Percentiles rank a stretch among this genome's conserved stretches.
Conservation (phyloP, 345 rosid species). For the Aquilaria malaccensis region DNA sequence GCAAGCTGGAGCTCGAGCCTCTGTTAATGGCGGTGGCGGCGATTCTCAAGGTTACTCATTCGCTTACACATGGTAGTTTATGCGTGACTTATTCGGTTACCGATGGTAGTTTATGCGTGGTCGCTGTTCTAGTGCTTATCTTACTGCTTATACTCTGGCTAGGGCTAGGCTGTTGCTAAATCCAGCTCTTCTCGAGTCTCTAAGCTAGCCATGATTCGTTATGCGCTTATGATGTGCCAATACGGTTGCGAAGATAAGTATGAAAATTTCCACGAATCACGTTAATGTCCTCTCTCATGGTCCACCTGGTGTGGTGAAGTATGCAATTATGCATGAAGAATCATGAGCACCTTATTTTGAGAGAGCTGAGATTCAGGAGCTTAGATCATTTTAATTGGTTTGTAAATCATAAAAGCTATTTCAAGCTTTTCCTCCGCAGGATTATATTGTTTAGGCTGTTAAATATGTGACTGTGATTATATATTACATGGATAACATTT, state of each 20-base stretch:
- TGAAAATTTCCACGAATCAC: neutral
- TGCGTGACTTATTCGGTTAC: neutral
- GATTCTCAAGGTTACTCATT: conserved; percentile 45
- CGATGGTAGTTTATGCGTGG: conserved; percentile 1
- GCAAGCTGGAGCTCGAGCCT: conserved; percentile 26
- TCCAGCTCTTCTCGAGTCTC: too few species aligned
- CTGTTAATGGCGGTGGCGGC: conserved; percentile 33
- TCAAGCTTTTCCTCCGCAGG: too few species aligned
- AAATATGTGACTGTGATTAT: conserved; percentile 8
- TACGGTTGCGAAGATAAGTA: neutral
- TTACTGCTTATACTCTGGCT: too few species aligned
- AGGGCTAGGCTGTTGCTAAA: too few species aligned
- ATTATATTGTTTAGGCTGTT: neutral
- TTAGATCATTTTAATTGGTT: too few species aligned
- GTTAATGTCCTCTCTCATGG: too few species aligned
- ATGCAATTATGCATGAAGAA: too few species aligned
- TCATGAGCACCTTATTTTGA: too few species aligned
- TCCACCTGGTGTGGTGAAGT: too few species aligned
- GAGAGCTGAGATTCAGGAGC: too few species aligned
- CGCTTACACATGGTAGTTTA: neutral
- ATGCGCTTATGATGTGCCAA: neutral
- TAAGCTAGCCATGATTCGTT: too few species aligned
- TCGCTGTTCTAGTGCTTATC: neutral
- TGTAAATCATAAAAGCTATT: too few species aligned
- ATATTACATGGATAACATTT: conserved; percentile 12